phyloP scores from a whole-genome alignment of 2,329 filamentous ascomycete genomes.

The Penicillium fuscoglaucum region DNA sequence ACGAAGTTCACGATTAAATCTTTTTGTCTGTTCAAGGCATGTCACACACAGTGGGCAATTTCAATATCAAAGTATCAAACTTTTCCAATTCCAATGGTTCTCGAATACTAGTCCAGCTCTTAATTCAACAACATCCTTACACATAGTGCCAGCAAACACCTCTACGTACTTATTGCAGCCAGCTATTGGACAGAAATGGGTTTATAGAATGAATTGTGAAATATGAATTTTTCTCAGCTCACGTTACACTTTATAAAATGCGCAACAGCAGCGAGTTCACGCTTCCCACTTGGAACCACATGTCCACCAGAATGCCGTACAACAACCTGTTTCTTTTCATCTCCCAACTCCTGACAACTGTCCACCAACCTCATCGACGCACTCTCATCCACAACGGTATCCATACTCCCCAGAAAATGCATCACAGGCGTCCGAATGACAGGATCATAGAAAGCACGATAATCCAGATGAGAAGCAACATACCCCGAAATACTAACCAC shows the following conservation, averaged over 20 bases:
- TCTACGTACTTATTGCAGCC: background rate
- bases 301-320: background rate
- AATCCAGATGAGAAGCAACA: background rate
- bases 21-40: background rate
- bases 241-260: background rate
- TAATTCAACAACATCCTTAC: background rate
- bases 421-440: background rate
- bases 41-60: background rate
- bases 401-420: background rate
- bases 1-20: conserved; percentile 9
- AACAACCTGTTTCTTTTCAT: background rate
- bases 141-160: background rate
- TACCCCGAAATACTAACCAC: background rate
- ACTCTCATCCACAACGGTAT: background rate
- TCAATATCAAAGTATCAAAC: background rate
- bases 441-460: background rate
- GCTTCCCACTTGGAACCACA: background rate
- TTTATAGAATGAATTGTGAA: background rate
- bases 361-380: background rate
- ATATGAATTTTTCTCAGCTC: background rate
- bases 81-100: background rate
- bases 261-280: background rate
- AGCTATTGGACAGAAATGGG: too few relatives aligned
- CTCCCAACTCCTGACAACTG: background rate
- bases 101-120: background rate